A percentile compares a stretch with the other conserved stretches of the same genome.
phyloP scores from a whole-genome alignment of 2,329 filamentous ascomycete genomes.

The Endothia cerciana region DNA sequence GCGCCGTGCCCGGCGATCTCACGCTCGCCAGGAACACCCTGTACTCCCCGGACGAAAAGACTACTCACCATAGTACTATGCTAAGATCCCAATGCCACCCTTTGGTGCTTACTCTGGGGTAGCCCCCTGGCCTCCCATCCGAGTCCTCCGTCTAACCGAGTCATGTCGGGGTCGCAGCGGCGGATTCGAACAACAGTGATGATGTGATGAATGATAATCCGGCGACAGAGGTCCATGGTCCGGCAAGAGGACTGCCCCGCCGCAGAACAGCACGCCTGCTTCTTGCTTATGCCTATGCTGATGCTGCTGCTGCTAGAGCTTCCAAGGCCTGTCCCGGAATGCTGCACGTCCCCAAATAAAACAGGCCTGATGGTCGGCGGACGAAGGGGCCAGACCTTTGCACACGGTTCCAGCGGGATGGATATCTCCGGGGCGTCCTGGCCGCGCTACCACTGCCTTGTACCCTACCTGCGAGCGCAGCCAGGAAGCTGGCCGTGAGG shows the following conservation, averaged over 20 bases:
- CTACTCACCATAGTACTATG: background rate
- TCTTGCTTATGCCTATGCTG: background rate
- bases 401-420: background rate
- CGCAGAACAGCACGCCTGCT: background rate
- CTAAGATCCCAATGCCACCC: constrained; percentile 19
- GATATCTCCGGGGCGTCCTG: background rate
- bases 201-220: constrained; percentile 13
- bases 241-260: background rate
- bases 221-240: background rate
- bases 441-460: background rate
- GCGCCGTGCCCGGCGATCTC: constrained; percentile 2
- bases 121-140: background rate
- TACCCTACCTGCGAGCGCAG: background rate
- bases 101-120: constrained; percentile 6
- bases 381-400: background rate
- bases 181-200: constrained; percentile 22
- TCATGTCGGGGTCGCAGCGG: constrained; percentile 21
- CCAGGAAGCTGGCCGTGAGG: constrained; percentile 2
- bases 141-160: constrained; percentile 13
- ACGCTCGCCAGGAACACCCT: background rate
- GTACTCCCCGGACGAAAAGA: background rate
- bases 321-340: background rate
- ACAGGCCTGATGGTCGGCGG: background rate
- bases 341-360: background rate
- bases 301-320: background rate